Evolutionary conservation across 345 rosid genomes (phyloP).

Genomic region (Eucalyptus guilfoylei): DNA sequence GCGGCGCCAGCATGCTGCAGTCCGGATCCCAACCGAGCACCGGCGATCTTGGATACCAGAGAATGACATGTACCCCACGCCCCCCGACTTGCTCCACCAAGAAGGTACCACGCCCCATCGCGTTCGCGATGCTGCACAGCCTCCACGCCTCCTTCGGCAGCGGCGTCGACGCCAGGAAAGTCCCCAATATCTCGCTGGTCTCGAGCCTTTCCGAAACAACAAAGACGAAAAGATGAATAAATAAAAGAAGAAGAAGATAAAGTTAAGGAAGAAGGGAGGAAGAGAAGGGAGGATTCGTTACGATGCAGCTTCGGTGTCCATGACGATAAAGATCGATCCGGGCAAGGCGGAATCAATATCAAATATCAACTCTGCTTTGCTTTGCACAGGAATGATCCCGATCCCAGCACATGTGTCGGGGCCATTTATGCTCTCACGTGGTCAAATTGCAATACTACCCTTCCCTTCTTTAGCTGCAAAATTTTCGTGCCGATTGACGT

Average conservation of each 20-base stretch:
- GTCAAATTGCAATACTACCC: too few relatives aligned
- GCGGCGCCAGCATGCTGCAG: not conserved
- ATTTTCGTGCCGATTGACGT: too few relatives aligned
- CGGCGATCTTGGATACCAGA: constrained; percentile 11
- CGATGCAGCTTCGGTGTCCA: too few relatives aligned
- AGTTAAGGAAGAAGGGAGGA: not conserved
- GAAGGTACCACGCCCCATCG: not conserved
- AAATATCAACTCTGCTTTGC: too few relatives aligned
- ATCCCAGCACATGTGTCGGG: too few relatives aligned
- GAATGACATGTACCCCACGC: constrained; percentile 37
- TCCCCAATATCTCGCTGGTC: constrained; percentile 67
- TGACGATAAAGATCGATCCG: too few relatives aligned
- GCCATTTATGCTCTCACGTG: too few relatives aligned
- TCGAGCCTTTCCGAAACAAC: constrained; percentile 30
- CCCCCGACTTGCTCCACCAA: constrained; percentile 10
- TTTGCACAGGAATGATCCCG: too few relatives aligned
- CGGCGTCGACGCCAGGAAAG: constrained; percentile 48
- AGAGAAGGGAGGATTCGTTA: too few relatives aligned
- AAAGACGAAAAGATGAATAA: not conserved
- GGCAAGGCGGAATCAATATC: too few relatives aligned
- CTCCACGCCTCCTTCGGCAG: constrained; percentile 52
- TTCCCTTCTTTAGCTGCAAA: too few relatives aligned
- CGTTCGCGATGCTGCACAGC: constrained; percentile 27
- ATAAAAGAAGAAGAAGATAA: not conserved
- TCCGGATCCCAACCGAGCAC: not conserved